These are phyloP conservation scores for Neoarthrinium moseri DNA, from an alignment of 2,329 filamentous ascomycete genomes.

Conservation along the genomic window DNA sequence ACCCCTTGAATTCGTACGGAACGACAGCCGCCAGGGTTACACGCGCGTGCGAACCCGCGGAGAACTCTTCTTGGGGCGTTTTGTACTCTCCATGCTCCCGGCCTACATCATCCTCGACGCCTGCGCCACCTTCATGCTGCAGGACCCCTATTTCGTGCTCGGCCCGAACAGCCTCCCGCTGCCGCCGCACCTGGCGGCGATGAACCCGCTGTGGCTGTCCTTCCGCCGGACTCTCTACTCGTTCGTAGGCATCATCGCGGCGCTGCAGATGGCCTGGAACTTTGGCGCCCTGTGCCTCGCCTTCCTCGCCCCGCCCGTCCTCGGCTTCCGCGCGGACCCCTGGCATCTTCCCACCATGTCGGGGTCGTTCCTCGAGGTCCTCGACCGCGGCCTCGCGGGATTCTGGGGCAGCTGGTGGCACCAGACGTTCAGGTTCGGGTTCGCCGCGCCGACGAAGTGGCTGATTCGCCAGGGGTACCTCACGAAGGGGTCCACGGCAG, in stretches of 20 bases:
- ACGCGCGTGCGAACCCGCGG: constrained; percentile 38
- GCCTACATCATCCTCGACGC: constrained; percentile 69
- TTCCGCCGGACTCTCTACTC: constrained; percentile 57
- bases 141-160: constrained; percentile 75
- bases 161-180: constrained; percentile 41
- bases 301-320: constrained; percentile 45
- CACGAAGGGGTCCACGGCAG: constrained; percentile 25
- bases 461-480: constrained; percentile 41
- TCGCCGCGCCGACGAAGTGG: constrained; percentile 57
- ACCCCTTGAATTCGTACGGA: constrained; percentile 38
- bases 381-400: constrained; percentile 71
- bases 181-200: constrained; percentile 40
- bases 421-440: constrained; percentile 78
- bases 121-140: constrained; percentile 65
- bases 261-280: constrained; percentile 61
- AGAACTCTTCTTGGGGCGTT: constrained; percentile 43
- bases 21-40: constrained; percentile 44
- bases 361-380: constrained; percentile 53
- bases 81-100: constrained; percentile 45
- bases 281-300: constrained; percentile 58
- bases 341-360: constrained; percentile 56
- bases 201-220: constrained; percentile 46
- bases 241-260: constrained; percentile 54
- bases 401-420: constrained; percentile 92
- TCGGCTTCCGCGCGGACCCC: constrained; percentile 49